Base-by-base conservation (phyloP, 208 protist genomes). In the Leishmania turanica region DNA sequence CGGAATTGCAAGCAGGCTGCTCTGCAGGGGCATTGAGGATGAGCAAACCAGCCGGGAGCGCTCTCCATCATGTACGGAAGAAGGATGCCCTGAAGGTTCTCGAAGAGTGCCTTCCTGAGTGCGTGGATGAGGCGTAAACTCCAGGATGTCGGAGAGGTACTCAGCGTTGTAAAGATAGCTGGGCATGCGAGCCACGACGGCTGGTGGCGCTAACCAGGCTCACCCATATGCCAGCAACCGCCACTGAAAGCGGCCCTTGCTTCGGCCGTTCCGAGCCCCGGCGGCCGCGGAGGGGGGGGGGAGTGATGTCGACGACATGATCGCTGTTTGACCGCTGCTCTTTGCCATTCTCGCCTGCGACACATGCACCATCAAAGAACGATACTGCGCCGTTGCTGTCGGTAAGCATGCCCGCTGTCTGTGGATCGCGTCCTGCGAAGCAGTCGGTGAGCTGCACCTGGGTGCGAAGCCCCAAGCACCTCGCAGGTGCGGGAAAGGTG, bases 101-200 rank as follows among this genome's bases (percentile, higher is more conserved):
- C 91, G 78, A 94, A 94, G 42, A 85, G 83, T 40, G 60, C 40
- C 78, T 94, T 92, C 31, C 85, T 90, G 47, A 90, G 74, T 4
- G 85, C 84, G 78, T 91, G 88, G 21, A 94, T 78, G 42, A 92
- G 80, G 71, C 91, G 87, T 4, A 75, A 94, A 92, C 64, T 85
- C 74, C 53, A 92, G 77, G 31, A 90, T 86, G 73, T 90, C 88
- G n/a, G 62, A 47, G 34, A 89, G 71, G 47, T 24, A 34, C 34
- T 73, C 65, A 19, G 73, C 79, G 69, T 85, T 84, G 82, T 90
- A 89, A 42, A 92, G 80, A 40, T 84, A 92, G 72, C 47, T 77
- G 54, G 91, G 79, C 21, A 92, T 78, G 54, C 77, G 69, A 56
- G 72, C 60, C 21, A 87, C 83, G 31, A 93, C 74, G 37, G 81